Evolutionary conservation across 1,139 yeast genomes (phyloP).

Genomic region (Pichia sp.): DNA sequence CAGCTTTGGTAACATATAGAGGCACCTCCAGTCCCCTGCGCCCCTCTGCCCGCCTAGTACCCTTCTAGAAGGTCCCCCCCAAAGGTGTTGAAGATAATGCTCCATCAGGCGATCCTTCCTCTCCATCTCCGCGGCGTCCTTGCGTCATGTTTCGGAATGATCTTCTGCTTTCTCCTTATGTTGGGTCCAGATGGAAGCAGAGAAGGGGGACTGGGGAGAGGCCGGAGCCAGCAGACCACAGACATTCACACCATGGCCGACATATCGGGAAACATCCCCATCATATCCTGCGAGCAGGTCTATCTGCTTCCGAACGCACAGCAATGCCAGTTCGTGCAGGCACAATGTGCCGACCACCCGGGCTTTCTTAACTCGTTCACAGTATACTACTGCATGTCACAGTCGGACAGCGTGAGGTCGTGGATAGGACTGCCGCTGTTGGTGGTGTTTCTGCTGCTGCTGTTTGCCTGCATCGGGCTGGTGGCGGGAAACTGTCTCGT

Average conservation of each 20-base stretch:
- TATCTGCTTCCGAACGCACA: conserved; percentile 32
- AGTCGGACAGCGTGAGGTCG: conserved; percentile 22
- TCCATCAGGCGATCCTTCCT: background rate
- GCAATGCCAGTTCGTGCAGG: conserved; percentile 43
- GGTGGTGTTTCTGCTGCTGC: conserved; percentile 29
- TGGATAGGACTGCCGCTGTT: conserved; percentile 25
- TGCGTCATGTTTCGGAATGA: background rate
- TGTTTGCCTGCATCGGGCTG: conserved; percentile 46
- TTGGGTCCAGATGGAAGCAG: no score
- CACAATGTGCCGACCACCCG: conserved; percentile 40
- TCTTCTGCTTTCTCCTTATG: background rate
- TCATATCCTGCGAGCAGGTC: conserved; percentile 29
- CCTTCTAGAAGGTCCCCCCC: background rate
- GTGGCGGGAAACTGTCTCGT: conserved; percentile 55
- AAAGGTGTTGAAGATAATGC: background rate
- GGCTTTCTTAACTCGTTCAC: conserved; percentile 43
- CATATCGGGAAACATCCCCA: conserved; percentile 2
- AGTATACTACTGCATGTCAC: conserved; percentile 39
- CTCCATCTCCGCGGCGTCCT: conserved; percentile 3
- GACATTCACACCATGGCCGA: background rate
- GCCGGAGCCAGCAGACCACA: background rate
- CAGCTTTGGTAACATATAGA: background rate
- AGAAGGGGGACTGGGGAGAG: background rate
- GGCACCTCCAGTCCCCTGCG: background rate
- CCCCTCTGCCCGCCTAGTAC: background rate